Base-by-base conservation (phyloP, 441 rosid species). In the Gossypium lobatum region DNA sequence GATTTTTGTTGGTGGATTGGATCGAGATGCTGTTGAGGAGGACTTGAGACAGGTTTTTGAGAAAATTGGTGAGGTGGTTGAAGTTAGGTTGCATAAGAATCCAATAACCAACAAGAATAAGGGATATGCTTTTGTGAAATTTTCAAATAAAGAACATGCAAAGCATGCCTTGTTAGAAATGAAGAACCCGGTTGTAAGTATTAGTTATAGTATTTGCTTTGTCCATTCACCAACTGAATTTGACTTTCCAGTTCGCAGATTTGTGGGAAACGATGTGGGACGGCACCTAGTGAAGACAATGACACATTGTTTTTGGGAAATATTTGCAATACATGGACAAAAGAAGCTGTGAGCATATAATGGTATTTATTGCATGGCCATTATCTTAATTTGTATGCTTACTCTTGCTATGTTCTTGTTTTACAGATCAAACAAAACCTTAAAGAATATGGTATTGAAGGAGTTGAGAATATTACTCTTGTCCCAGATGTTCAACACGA, bases 261-360 rank as follows among this genome's bases (percentile, higher is more conserved):
- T 70, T 79, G 86, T 79, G 91, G 93, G 72, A 89, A 85, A 80
- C 79, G 88, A 74, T 89, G 93, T 59, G 89, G 88, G 71, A 85
- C 87, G 45, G 91, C 88, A 59, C 89, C 86, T 21, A 89, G 93
- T 46, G 88, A 89, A 79, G 93, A 89, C 81, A 87, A 89, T 76
- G 89, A 85, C 73, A 84, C 89, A 52, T 80, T 89, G 76, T 87
- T 89, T 69, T 70, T 88, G 75, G 93, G 93, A 14, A 88, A 88
- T 81, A 84, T 88, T 75, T 85, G 89, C 83, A 88, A 87, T 80
- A 85, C 91, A 73, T 88, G 93, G 91, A 87, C 93, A 18, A 88
- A 83, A 73, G 91, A 87, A 81, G 91, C 91, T 63, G 91, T 85
- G 77, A 88, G 93, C 83, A 65, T 77, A 66, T 75, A 54, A 58